Evolutionary conservation across 306 rosid genomes (phyloP).

Genomic region (Biancaea sappan): DNA sequence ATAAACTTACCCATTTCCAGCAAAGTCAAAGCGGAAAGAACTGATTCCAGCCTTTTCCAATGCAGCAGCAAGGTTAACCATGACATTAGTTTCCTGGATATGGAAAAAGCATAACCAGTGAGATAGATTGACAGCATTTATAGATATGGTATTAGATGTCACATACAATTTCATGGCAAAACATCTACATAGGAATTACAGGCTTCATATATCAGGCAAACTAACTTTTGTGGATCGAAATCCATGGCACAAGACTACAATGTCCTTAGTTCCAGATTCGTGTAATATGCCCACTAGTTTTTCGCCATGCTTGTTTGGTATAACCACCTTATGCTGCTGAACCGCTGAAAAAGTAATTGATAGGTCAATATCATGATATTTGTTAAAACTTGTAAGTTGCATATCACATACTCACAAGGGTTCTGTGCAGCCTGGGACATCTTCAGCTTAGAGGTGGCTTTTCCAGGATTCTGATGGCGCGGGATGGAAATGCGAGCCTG

Average conservation of each 20-base stretch:
- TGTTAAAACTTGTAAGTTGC: background rate
- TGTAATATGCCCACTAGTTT: conserved; percentile 75
- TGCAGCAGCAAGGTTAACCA: conserved; percentile 64
- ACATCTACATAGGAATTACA: background rate
- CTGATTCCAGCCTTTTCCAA: conserved; percentile 64
- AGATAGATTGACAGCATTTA: conserved; percentile 12
- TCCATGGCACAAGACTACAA: conserved; percentile 83
- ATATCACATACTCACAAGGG: conserved; percentile 34
- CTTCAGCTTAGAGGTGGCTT: conserved; percentile 7
- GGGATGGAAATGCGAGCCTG: conserved; percentile 38
- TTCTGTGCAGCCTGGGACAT: conserved; percentile 36
- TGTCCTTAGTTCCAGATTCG: conserved; percentile 66
- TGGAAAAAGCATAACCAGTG: conserved; percentile 16
- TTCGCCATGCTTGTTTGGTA: conserved; percentile 71
- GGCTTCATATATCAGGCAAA: conserved; percentile 8
- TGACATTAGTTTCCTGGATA: conserved; percentile 45
- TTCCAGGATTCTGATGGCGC: conserved; percentile 15
- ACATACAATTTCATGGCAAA: background rate
- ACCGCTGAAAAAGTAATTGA: conserved; percentile 40
- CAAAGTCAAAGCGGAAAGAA: conserved; percentile 75
- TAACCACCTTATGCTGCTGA: conserved; percentile 51
- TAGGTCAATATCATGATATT: background rate
- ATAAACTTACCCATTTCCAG: conserved; percentile 80
- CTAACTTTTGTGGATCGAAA: conserved; percentile 65
- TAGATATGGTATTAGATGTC: background rate